These are phyloP conservation scores for Hibiscus mutabilis DNA, from an alignment of 345 rosid genomes.

Conservation along the genomic window DNA sequence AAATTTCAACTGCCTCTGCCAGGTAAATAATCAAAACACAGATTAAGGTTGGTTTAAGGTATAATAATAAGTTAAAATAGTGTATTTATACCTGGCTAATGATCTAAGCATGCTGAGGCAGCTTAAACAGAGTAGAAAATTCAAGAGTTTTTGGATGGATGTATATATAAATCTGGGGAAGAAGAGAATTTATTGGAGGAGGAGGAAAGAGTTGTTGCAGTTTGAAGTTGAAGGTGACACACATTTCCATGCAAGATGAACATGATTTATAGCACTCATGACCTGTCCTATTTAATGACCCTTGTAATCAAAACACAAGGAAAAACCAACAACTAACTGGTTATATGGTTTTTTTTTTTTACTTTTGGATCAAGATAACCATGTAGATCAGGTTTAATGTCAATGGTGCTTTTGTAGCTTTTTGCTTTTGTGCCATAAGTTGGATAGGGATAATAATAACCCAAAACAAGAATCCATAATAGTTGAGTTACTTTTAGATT, in stretches of 20 bases:
- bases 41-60: not conserved
- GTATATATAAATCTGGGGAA: not conserved
- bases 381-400: too few species aligned
- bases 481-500: too few species aligned
- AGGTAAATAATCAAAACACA: not conserved
- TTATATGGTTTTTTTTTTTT: too few species aligned
- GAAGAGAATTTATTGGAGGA: not conserved
- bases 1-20: slow-evolving; percentile 1
- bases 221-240: not conserved
- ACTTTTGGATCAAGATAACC: not conserved
- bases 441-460: too few species aligned
- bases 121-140: too few species aligned
- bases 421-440: too few species aligned
- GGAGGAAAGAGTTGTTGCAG: not conserved
- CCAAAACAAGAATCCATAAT: too few species aligned
- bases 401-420: too few species aligned
- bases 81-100: not conserved
- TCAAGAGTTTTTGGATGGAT: too few species aligned
- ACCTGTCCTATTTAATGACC: slow-evolving; percentile 15
- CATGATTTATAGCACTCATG: not conserved
- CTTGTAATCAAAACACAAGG: not conserved
- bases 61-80: not conserved
- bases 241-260: slow-evolving; percentile 2
- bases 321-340: not conserved
- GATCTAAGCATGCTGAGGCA: slow-evolving; percentile 7